Base-by-base conservation (phyloP, 2,329 filamentous ascomycete species). In the Ophiocordyceps unilateralis region DNA sequence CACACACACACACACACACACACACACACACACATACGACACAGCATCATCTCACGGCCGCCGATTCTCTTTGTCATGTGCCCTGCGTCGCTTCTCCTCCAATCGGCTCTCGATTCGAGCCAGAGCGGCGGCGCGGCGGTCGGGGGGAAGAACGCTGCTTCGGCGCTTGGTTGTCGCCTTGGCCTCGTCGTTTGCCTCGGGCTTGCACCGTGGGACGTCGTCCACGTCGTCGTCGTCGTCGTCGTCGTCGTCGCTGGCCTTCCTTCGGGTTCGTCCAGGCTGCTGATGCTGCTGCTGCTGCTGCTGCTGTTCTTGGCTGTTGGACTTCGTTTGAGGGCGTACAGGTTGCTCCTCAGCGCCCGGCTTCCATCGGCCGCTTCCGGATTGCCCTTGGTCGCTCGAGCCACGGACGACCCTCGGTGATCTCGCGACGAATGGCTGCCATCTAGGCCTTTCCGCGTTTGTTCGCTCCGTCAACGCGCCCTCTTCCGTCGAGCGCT, bases 21-120 rank as follows among this genome's bases (percentile, higher is more conserved):
- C 9, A 11, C 2, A 28, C 26, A 28, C 26, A n/a, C n/a, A n/a
- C 28, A 30, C 11, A 30, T 15, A 30, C 28, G 5, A 30, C 28
- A 11, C 8, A 30, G 28, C 28, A 15, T 30, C 12, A 30, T 15
- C 32, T 19, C 7, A 17, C 7, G 63, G 62, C 45, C 57, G 58
- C 47, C 70, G 47, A 51, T 76, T 75, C 58, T 75, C 72, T 61
- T 74, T 73, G 47, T 69, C 65, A 26, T 53, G 48, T 11, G 52
- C 56, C 42, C 50, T 54, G 45, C 57, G 58, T 53, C 60, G 62
- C 53, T 70, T 69, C 54, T 74, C 66, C n/a, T 65, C 64, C 53
- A 66, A 68, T 51, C 70, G 66, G 54, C 67, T 63, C 54, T 74
- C 67, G 14, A 77, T 65, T 8, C 72, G 60, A 37, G 71, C 73